phyloP scores from a whole-genome alignment of 495 filamentous ascomycete genomes.

The Aspergillus wentii region DNA sequence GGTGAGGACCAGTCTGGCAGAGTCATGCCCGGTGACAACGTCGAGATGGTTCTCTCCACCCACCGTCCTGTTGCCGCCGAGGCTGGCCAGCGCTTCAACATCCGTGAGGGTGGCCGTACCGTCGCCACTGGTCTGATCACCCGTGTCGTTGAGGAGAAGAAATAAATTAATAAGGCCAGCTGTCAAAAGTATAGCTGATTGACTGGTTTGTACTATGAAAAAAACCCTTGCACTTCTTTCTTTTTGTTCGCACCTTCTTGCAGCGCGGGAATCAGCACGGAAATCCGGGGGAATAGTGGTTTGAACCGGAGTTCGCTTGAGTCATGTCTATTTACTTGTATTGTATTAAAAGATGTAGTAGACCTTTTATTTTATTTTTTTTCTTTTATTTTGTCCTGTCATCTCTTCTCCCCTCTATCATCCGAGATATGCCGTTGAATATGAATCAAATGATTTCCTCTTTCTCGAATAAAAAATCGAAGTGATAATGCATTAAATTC shows the following conservation, averaged over 20 bases:
- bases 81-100: constrained; percentile 87
- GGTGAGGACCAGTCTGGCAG: constrained; percentile 70
- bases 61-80: constrained; percentile 81
- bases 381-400: constrained; percentile 24
- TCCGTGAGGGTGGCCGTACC: constrained; percentile 91
- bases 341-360: constrained; percentile 43
- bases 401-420: constrained; percentile 11
- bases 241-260: constrained; percentile 28
- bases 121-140: constrained; percentile 91
- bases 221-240: constrained; percentile 19
- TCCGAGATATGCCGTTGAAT: constrained; percentile 14
- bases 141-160: constrained; percentile 64
- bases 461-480: constrained; percentile 1
- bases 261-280: constrained; percentile 35
- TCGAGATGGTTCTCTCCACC: constrained; percentile 86
- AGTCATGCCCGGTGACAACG: constrained; percentile 97
- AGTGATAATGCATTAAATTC: no score
- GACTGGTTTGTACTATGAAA: constrained; percentile 34
- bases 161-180: constrained; percentile 12
- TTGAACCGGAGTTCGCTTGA: constrained; percentile 34
- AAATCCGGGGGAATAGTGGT: constrained; percentile 23
- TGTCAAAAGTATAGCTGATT: constrained; percentile 10
- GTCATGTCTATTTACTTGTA: constrained; percentile 37
- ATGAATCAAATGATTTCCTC: constrained; percentile 13
- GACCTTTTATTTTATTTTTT: constrained; percentile 6